These are phyloP conservation scores for Beauveria rudraprayagi DNA, from an alignment of 2,329 filamentous ascomycete species.

Conservation along the genomic window DNA sequence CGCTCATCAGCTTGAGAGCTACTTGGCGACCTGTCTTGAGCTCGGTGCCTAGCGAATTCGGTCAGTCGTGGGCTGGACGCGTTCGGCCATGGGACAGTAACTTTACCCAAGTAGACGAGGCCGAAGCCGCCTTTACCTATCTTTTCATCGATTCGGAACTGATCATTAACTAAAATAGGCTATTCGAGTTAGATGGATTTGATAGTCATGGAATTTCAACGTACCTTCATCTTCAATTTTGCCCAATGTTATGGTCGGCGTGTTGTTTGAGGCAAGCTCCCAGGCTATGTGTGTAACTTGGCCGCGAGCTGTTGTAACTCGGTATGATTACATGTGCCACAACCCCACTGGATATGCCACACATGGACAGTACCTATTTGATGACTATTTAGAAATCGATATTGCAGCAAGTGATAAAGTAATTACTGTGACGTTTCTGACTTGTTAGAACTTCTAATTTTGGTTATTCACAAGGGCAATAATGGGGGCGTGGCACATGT, in stretches of 20 bases:
- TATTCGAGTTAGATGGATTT: background rate
- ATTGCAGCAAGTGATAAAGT: too few relatives aligned
- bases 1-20: background rate
- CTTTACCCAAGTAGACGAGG: background rate
- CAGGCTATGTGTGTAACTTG: background rate
- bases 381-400: too few relatives aligned
- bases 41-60: background rate
- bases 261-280: background rate
- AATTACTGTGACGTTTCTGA: too few relatives aligned
- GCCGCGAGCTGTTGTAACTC: background rate
- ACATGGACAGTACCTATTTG: too few relatives aligned
- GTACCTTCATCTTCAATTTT: background rate
- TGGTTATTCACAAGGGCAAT: too few relatives aligned
- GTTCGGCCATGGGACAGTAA: background rate
- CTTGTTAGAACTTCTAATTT: too few relatives aligned
- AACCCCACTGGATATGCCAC: too few relatives aligned
- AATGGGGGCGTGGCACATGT: too few relatives aligned
- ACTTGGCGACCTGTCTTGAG: background rate
- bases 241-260: background rate
- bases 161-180: background rate
- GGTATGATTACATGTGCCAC: background rate
- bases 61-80: background rate
- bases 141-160: background rate
- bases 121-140: background rate
- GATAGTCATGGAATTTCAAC: background rate